phyloP scores from a whole-genome alignment of 176 grass and related monocot genomes.

The Cenchrus fungigraminus region DNA sequence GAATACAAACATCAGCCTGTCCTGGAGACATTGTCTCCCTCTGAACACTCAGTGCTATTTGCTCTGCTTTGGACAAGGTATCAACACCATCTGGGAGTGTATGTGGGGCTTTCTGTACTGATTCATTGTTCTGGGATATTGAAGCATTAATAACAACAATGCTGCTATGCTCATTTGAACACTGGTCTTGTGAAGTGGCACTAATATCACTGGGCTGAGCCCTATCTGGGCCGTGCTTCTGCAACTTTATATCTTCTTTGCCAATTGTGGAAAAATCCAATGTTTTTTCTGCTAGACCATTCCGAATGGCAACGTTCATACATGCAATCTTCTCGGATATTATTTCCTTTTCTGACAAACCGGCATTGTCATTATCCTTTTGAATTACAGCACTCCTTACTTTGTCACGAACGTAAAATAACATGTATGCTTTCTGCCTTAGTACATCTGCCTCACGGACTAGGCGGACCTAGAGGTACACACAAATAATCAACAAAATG shows the following conservation, averaged over 20 bases:
- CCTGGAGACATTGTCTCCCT: slow-evolving; percentile 10
- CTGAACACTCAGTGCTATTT: slow-evolving; percentile 9
- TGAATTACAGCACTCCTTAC: slow-evolving; percentile 38
- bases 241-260: slow-evolving; percentile 21
- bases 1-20: slow-evolving; percentile 19
- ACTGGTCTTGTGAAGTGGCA: slow-evolving; percentile 4
- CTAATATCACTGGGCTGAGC: slow-evolving; percentile 15
- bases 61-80: slow-evolving; percentile 29
- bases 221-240: slow-evolving; percentile 18
- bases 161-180: slow-evolving; percentile 7
- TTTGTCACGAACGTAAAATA: slow-evolving; percentile 87
- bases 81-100: slow-evolving; percentile 29
- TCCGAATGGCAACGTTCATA: slow-evolving; percentile 41
- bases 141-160: slow-evolving; percentile 23
- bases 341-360: slow-evolving; percentile 40
- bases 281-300: slow-evolving; percentile 35
- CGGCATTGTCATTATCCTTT: slow-evolving; percentile 45
- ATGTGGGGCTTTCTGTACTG: slow-evolving; percentile 10
- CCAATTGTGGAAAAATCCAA: neutral
- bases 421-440: slow-evolving; percentile 84
- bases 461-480: slow-evolving; percentile 61
- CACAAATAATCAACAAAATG: slow-evolving; percentile 20
- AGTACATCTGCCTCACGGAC: slow-evolving; percentile 74
- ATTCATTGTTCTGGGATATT: slow-evolving; percentile 47
- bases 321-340: slow-evolving; percentile 14